Conservation (phyloP, 202 grass and related monocot species). For the Carex arenaria region DNA sequence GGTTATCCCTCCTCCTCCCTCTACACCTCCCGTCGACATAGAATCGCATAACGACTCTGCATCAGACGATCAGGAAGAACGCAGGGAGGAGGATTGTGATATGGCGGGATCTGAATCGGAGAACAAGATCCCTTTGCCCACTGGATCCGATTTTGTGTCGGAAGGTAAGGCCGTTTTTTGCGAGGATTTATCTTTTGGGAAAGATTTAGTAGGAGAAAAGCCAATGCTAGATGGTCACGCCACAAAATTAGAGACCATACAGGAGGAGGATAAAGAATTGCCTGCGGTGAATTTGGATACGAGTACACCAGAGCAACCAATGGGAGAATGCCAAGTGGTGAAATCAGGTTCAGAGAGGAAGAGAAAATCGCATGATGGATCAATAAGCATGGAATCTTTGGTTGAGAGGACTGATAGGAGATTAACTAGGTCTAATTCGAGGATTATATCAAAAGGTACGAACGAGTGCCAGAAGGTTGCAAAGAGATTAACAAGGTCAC, state of each 20-base stretch:
- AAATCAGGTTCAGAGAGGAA: constrained; percentile 4
- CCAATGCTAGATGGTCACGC: background rate
- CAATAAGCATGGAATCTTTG: background rate
- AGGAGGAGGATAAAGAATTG: background rate
- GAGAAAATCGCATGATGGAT: constrained; percentile 2
- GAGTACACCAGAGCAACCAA: constrained; percentile 6
- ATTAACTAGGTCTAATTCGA: constrained; percentile 21
- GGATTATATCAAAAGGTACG: constrained; percentile 1
- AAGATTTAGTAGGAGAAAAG: background rate
- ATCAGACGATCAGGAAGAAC: background rate
- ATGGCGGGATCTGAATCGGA: constrained; percentile 11
- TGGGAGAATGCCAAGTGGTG: constrained; percentile 9
- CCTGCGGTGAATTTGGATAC: background rate
- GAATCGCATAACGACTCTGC: background rate
- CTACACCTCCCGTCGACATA: constrained; percentile 5
- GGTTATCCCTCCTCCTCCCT: background rate
- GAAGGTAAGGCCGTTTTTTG: background rate
- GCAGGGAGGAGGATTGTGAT: background rate
- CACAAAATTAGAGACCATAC: background rate
- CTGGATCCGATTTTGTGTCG: background rate
- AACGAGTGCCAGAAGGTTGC: constrained; percentile 5
- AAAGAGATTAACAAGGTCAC: constrained; percentile 24
- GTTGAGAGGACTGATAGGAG: constrained; percentile 12
- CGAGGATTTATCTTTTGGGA: constrained; percentile 9
- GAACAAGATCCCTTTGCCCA: background rate